Percentiles rank a stretch among this genome's conserved stretches.
Evolutionary conservation across 352 stramenopile species (phyloP).

Genomic region (Pythium rishiriense): DNA sequence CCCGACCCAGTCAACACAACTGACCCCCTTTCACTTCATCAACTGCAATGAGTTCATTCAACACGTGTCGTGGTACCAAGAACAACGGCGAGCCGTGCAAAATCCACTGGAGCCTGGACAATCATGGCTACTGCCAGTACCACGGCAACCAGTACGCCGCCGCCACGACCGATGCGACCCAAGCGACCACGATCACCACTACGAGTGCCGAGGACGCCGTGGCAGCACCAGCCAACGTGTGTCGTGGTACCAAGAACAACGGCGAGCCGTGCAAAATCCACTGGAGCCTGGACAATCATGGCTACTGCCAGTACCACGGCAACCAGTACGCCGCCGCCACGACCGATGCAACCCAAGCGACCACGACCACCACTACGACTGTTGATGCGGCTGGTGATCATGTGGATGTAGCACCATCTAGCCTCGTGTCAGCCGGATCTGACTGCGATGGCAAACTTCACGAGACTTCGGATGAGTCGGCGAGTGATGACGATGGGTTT

Average conservation of each 20-base stretch:
- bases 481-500: too few relatives aligned
- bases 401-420: too few relatives aligned
- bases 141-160: background rate
- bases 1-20: too few relatives aligned
- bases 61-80: background rate
- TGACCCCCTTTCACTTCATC: too few relatives aligned
- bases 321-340: background rate
- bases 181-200: background rate
- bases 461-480: too few relatives aligned
- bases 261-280: background rate
- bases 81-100: background rate
- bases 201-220: too few relatives aligned
- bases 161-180: background rate
- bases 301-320: background rate
- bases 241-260: background rate
- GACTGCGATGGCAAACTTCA: too few relatives aligned
- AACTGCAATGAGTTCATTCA: too few relatives aligned
- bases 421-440: too few relatives aligned
- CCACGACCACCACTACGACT: background rate
- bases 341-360: background rate
- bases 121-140: background rate
- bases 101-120: background rate
- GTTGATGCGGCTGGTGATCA: too few relatives aligned
- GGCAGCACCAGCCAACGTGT: too few relatives aligned
- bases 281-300: background rate